Conservation (phyloP, 768 basidiomycete species). For the Naganishia vishniacii region DNA sequence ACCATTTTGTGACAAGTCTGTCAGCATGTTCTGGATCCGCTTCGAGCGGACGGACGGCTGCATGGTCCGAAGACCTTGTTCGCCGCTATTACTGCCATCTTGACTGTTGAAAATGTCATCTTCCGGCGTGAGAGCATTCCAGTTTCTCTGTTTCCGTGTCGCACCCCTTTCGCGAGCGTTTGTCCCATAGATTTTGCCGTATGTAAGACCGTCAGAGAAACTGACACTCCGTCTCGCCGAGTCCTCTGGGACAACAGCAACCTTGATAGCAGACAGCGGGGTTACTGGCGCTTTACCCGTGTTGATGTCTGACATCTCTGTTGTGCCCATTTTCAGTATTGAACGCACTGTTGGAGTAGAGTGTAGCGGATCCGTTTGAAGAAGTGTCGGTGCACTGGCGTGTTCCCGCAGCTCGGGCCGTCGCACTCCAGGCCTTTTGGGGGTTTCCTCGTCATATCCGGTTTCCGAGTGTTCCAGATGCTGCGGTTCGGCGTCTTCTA, state of each 20-base stretch:
- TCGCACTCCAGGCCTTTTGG: neutral
- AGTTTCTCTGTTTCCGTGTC: conserved; percentile 15
- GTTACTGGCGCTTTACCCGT: neutral
- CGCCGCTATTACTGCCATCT: conserved; percentile 20
- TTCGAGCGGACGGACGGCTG: conserved; percentile 66
- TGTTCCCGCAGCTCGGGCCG: conserved; percentile 4
- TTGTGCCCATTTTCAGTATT: neutral
- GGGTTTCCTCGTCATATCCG: conserved; percentile 5
- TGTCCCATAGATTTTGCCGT: conserved; percentile 73
- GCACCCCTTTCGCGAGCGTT: conserved; percentile 2
- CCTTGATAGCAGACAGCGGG: conserved; percentile 14
- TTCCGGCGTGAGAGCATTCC: conserved; percentile 20
- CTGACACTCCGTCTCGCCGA: conserved; percentile 58
- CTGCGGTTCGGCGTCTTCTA: neutral
- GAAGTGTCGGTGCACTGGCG: conserved; percentile 10
- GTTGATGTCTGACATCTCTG: conserved; percentile 4
- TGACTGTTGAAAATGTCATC: conserved; percentile 30
- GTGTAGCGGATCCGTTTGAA: conserved; percentile 11
- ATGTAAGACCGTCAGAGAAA: conserved; percentile 88
- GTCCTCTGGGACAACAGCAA: conserved; percentile 5
- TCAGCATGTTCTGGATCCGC: conserved; percentile 74
- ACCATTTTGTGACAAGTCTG: conserved; percentile 67
- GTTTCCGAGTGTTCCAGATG: neutral
- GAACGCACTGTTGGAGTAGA: conserved; percentile 1
- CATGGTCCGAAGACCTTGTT: conserved; percentile 35